These are phyloP conservation scores for Craterostigma plantagineum DNA, from an alignment of 257 asterid genomes.

Conservation along the genomic window DNA sequence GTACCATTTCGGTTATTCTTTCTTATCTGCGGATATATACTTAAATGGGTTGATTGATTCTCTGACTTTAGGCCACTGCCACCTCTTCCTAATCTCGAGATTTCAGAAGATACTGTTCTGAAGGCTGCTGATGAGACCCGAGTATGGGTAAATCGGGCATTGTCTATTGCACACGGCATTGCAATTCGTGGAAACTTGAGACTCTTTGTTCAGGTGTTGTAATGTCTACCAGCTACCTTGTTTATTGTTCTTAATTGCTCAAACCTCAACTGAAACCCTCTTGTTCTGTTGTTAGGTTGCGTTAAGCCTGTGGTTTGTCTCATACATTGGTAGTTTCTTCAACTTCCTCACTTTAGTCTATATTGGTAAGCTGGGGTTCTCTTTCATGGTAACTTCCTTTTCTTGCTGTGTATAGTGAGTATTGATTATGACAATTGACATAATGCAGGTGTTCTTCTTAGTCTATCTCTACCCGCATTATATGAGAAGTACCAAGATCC, in stretches of 20 bases:
- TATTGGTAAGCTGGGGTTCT: constrained; percentile 33
- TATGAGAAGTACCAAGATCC: constrained; percentile 67
- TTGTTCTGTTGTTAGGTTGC: constrained; percentile 45
- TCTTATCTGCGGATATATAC: no score
- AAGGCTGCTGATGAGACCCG: constrained; percentile 63
- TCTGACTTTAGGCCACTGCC: constrained; percentile 63
- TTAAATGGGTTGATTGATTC: constrained; percentile 5
- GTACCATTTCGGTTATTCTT: no score
- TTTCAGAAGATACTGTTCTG: constrained; percentile 50
- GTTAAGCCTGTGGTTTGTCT: constrained; percentile 33
- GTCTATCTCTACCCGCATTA: constrained; percentile 54
- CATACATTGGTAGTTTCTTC: constrained; percentile 71
- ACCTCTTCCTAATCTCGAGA: constrained; percentile 78
- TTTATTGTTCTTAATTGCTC: neutral
- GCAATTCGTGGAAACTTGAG: constrained; percentile 52
- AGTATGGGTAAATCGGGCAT: constrained; percentile 43
- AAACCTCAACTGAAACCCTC: neutral
- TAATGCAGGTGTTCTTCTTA: constrained; percentile 59
- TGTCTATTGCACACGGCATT: constrained; percentile 55
- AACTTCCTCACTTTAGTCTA: constrained; percentile 58
- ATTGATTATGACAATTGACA: neutral
- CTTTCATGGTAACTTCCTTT: neutral
- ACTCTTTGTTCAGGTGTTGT: constrained; percentile 44
- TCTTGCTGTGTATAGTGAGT: neutral
- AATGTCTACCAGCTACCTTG: constrained; percentile 4